A percentile compares a stretch with the other conserved stretches of the same genome.
These are phyloP conservation scores for Penicillium taxi DNA, from an alignment of 495 filamentous ascomycete species.

Conservation along the genomic window DNA sequence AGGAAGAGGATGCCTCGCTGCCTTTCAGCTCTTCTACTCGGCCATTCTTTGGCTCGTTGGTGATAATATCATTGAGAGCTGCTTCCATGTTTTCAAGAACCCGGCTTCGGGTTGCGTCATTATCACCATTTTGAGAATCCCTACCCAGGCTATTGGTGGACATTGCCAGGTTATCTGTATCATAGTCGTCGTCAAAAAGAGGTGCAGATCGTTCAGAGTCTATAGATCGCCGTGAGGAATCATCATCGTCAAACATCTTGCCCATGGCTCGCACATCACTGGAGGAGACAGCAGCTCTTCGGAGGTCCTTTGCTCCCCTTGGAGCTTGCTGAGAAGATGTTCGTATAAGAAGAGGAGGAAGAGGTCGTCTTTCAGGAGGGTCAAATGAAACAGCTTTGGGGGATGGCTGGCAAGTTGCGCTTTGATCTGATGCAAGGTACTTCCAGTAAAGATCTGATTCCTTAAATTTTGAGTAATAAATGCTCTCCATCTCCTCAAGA, in stretches of 20 bases:
- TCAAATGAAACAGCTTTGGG: conserved; percentile 22
- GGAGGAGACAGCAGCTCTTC: conserved; percentile 50
- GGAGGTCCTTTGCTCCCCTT: conserved; percentile 39
- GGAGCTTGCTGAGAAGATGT: conserved; percentile 32
- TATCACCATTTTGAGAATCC: conserved; percentile 43
- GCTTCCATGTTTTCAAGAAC: conserved; percentile 90
- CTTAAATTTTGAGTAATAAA: conserved; percentile 77
- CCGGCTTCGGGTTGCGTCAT: conserved; percentile 36
- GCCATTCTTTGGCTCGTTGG: conserved; percentile 59
- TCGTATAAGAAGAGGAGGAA: conserved; percentile 37
- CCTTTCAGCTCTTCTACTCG: conserved; percentile 55
- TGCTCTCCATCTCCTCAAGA: conserved; percentile 71
- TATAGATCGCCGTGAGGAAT: conserved; percentile 47
- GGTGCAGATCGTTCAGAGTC: conserved; percentile 47
- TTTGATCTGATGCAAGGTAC: conserved; percentile 82
- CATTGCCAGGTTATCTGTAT: conserved; percentile 52
- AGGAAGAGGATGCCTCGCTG: conserved; percentile 36
- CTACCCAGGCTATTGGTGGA: conserved; percentile 52
- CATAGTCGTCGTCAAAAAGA: conserved; percentile 60
- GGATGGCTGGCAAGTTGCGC: conserved; percentile 39
- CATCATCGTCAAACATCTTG: conserved; percentile 40
- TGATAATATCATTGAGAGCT: conserved; percentile 91
- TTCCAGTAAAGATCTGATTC: conserved; percentile 93
- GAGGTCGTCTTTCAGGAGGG: conserved; percentile 28
- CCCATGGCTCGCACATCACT: conserved; percentile 44